A percentile compares a stretch with the other conserved stretches of the same genome.
Conservation (phyloP, 495 filamentous ascomycete species). For the Penicillium fimorum region DNA sequence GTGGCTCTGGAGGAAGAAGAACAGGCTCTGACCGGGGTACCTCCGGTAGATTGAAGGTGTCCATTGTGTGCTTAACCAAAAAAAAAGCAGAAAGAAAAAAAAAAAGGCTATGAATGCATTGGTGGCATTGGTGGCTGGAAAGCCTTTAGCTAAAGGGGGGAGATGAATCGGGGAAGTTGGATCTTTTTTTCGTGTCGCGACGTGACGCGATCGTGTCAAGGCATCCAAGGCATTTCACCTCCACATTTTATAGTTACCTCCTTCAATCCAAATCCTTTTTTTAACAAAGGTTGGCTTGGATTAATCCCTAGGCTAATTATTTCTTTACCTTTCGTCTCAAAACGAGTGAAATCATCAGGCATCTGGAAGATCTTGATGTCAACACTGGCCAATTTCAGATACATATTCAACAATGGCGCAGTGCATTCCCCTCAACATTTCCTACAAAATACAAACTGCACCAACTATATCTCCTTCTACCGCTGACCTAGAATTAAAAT, state of each 20-base stretch:
- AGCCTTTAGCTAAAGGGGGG: slow-evolving; percentile 27
- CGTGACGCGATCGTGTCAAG: slow-evolving; percentile 13
- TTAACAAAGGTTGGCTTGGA: neutral
- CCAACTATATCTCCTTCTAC: too few species aligned
- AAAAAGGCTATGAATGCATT: slow-evolving; percentile 16
- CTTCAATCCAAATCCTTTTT: neutral
- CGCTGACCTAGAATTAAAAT: too few species aligned
- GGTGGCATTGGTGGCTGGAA: slow-evolving; percentile 15
- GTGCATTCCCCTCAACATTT: too few species aligned
- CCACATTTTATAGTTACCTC: neutral
- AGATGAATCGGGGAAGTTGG: slow-evolving; percentile 12
- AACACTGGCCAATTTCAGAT: too few species aligned
- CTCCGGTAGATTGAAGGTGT: slow-evolving; percentile 37
- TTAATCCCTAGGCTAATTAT: neutral
- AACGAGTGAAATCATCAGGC: neutral
- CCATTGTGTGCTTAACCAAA: slow-evolving; percentile 36
- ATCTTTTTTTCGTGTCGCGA: slow-evolving; percentile 13
- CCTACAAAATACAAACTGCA: too few species aligned
- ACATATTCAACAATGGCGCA: too few species aligned
- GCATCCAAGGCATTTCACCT: neutral
- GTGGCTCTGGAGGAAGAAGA: slow-evolving; percentile 38
- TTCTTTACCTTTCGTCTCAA: neutral
- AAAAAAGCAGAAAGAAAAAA: slow-evolving; percentile 10
- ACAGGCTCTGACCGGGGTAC: slow-evolving; percentile 46
- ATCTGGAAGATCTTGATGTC: too few species aligned